Evolutionary conservation across 768 basidiomycete genomes (phyloP), one percentile per base, ranked within the genome.

Genomic region (Mycena alexandri): DNA sequence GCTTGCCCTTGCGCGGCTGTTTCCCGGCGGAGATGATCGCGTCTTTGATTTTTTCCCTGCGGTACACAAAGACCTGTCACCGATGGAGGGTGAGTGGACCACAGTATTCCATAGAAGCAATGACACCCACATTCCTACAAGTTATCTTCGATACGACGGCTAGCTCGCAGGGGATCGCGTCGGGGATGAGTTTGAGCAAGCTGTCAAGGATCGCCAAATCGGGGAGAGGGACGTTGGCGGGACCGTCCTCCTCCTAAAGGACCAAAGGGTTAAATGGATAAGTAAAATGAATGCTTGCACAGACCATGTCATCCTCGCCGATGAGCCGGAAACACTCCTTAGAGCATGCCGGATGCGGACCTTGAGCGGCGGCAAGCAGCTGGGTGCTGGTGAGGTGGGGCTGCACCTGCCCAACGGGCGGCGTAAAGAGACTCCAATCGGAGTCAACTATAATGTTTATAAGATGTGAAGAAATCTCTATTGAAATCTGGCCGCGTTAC

Each of bases 101-200:
- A n/a, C n/a, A n/a, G n/a, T n/a, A n/a, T n/a, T n/a, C n/a, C n/a
- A n/a, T n/a, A n/a, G n/a, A n/a, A n/a, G n/a, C n/a, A n/a, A n/a
- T n/a, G n/a, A n/a, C 17, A 65, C 69, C 38, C 65, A 84, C 87
- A 76, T 88, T 81, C 33, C 76, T 74, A 64, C 88, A 89, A 16
- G 81, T 79, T 63, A 80, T 84, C 11, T 82, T 77, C 54, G 83
- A 84, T 34, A 89, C 80, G 1, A 77, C 68, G 22, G 87, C 83
- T 25, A 89, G 68, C 65, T 85, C 79, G 67, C 88, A 90, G 0
- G 87, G 86, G 19, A 73, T 68, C 22, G 81, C 63, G 62, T 88
- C 83, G 10, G 88, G 86, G 12, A 79, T 72, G 25, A 86, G 71
- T 19, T 77, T 79, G 14, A 89, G 72, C 0, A 86, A 64, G 33